Conservation (phyloP, 163 green algal genomes). For the Picocystis sp. region DNA sequence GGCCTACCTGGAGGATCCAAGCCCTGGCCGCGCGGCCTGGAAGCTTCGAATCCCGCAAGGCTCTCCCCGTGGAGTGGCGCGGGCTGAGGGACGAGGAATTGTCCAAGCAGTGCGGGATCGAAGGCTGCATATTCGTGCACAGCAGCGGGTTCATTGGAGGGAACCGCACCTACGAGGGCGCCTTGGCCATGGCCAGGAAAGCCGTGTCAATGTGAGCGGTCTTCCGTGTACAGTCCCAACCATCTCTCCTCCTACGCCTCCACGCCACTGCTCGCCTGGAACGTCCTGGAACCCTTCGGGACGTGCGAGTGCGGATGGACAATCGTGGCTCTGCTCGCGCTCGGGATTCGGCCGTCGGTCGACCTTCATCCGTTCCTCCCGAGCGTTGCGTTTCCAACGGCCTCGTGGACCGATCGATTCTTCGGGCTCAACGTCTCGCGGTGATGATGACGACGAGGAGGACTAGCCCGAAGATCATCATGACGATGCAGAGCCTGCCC, state of each 20-base stretch:
- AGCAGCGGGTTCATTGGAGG: constrained; percentile 80
- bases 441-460: background rate
- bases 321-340: too few species aligned
- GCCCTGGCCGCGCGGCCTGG: constrained; percentile 41
- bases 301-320: too few species aligned
- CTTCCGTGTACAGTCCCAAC: too few species aligned
- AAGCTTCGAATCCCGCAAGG: constrained; percentile 63
- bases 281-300: too few species aligned
- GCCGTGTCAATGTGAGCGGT: constrained; percentile 10
- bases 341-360: too few species aligned
- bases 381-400: background rate
- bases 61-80: constrained; percentile 60
- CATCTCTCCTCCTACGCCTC: too few species aligned
- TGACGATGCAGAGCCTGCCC: background rate
- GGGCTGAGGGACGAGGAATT: constrained; percentile 66
- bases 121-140: constrained; percentile 85
- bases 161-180: constrained; percentile 55
- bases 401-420: background rate
- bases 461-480: background rate
- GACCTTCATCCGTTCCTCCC: too few species aligned
- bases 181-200: constrained; percentile 47
- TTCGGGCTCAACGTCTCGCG: background rate
- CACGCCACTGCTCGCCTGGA: too few species aligned
- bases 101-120: constrained; percentile 35
- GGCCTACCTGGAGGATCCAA: constrained; percentile 73